A percentile compares a stretch with the other conserved stretches of the same genome.
Evolutionary conservation across 192 early-diverging fungal species (phyloP).

Genomic region (Backusella parvicylindrica): DNA sequence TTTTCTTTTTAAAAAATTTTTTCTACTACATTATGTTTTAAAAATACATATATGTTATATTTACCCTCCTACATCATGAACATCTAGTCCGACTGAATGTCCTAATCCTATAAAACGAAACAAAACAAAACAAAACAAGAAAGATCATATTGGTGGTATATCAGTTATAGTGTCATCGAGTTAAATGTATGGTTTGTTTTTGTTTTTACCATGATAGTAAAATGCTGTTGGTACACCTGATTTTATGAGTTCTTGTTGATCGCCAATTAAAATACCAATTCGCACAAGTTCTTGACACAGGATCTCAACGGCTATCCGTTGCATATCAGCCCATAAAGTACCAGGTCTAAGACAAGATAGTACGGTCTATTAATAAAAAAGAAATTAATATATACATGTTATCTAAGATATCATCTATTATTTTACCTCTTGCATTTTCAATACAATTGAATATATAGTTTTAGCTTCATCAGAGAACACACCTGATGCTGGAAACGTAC

Average conservation of each 20-base stretch:
- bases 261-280: slow-evolving; percentile 71
- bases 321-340: slow-evolving; percentile 90
- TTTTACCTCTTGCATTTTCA: slow-evolving; percentile 69
- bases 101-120: slow-evolving; percentile 57
- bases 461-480: slow-evolving; percentile 70
- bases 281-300: slow-evolving; percentile 64
- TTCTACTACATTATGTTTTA: not conserved
- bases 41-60: not conserved
- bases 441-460: slow-evolving; percentile 78
- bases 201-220: slow-evolving; percentile 74
- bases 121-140: not conserved
- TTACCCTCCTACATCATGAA: slow-evolving; percentile 90
- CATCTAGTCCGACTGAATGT: slow-evolving; percentile 87
- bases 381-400: not conserved
- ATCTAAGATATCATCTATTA: not conserved
- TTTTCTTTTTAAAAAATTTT: too few species aligned
- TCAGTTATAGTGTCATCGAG: not conserved
- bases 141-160: not conserved
- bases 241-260: slow-evolving; percentile 50
- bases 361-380: slow-evolving; percentile 44
- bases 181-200: not conserved
- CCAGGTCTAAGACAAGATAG: slow-evolving; percentile 66
- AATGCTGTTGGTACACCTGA: slow-evolving; percentile 75
- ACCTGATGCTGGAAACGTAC: slow-evolving; percentile 80
- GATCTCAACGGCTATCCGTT: slow-evolving; percentile 63